Evolutionary conservation across 2,329 filamentous ascomycete species (phyloP).

Genomic region (Diaporthe citri): DNA sequence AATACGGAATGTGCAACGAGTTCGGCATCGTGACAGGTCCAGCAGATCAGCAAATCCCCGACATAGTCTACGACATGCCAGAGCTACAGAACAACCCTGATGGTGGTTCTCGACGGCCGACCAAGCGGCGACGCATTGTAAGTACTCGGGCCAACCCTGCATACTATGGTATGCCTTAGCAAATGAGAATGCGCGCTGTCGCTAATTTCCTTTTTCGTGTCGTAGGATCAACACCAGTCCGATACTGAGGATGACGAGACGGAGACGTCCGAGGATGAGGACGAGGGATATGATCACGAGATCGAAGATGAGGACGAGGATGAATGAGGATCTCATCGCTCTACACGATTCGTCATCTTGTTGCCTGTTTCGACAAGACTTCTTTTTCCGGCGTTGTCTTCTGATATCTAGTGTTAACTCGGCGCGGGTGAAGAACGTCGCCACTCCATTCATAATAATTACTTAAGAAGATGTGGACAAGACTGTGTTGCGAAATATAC

Average conservation of each 20-base stretch:
- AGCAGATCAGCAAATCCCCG: constrained; percentile 54
- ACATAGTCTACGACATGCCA: constrained; percentile 54
- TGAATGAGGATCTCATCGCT: not conserved
- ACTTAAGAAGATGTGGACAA: too few relatives aligned
- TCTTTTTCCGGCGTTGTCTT: too few relatives aligned
- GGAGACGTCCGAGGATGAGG: constrained; percentile 14
- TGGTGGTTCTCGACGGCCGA: not conserved
- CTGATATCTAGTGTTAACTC: too few relatives aligned
- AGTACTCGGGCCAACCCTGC: not conserved
- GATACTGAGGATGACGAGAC: constrained; percentile 14
- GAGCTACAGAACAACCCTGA: constrained; percentile 54
- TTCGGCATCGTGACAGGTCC: constrained; percentile 63
- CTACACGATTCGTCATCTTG: not conserved
- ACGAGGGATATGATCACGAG: constrained; percentile 3
- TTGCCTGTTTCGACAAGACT: not conserved
- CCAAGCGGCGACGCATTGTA: constrained; percentile 18
- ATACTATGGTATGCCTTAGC: not conserved
- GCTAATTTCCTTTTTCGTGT: not conserved
- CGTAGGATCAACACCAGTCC: not conserved
- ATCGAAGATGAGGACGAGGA: not conserved
- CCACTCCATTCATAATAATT: too few relatives aligned
- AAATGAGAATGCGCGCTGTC: not conserved
- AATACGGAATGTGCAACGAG: constrained; percentile 49
- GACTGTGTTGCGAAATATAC: too few relatives aligned
- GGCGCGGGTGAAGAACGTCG: too few relatives aligned